Evolutionary conservation across 2,329 filamentous ascomycete species (phyloP).

Genomic region (Nigrospora sphaerica): DNA sequence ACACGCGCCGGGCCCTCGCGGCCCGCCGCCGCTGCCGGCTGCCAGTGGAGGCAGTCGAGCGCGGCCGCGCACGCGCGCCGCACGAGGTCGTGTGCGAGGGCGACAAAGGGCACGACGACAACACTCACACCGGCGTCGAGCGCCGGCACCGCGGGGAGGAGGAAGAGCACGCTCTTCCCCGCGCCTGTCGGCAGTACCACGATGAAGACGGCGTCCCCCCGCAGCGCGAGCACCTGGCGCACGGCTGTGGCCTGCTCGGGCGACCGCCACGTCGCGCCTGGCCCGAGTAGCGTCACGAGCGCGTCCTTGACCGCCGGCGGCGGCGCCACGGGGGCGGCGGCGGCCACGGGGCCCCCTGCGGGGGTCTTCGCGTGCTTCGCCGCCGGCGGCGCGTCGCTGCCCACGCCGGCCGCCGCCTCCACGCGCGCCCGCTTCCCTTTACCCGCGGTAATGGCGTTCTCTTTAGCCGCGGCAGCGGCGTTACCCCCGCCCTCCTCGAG

Average conservation of each 20-base stretch:
- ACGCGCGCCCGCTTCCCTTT: too few relatives aligned
- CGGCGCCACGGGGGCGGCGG: not conserved
- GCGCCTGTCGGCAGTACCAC: too few relatives aligned
- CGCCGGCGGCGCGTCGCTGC: not conserved
- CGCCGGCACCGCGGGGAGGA: not conserved
- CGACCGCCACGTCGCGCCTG: not conserved
- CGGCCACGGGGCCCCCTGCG: not conserved
- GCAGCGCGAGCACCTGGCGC: too few relatives aligned
- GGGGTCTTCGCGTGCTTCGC: not conserved
- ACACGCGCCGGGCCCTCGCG: not conserved
- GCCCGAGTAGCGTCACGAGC: too few relatives aligned
- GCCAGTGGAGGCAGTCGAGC: too few relatives aligned
- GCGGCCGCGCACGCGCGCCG: too few relatives aligned
- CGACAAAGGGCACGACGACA: not conserved
- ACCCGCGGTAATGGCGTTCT: not conserved
- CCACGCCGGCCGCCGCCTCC: too few relatives aligned
- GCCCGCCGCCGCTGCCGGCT: too few relatives aligned
- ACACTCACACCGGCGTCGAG: not conserved
- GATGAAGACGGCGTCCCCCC: too few relatives aligned
- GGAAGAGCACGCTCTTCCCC: slow-evolving; percentile 1
- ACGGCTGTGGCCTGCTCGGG: not conserved
- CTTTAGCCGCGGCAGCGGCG: not conserved
- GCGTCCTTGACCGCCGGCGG: too few relatives aligned
- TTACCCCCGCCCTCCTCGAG: not conserved
- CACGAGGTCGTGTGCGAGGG: too few relatives aligned